Percentiles rank a stretch among this genome's conserved stretches.
These are phyloP conservation scores for Drosera spatulata DNA, from an alignment of 179 eudicot genomes.

Conservation along the genomic window DNA sequence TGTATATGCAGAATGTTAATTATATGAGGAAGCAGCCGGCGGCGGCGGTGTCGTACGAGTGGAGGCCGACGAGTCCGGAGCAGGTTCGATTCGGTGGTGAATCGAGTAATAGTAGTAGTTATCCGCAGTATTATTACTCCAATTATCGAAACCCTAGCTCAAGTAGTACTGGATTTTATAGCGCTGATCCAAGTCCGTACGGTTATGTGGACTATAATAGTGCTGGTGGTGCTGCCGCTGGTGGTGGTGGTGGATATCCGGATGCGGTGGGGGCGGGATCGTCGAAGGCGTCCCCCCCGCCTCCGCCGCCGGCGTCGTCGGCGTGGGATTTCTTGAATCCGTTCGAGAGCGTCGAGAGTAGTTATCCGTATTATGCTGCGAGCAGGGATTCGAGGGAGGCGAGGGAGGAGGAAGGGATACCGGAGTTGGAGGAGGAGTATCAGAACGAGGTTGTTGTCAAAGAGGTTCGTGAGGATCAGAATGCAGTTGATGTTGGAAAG, in stretches of 20 bases:
- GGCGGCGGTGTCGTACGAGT: constrained; percentile 56
- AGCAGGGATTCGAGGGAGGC: constrained; percentile 76
- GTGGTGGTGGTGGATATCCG: background rate
- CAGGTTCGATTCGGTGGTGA: constrained; percentile 31
- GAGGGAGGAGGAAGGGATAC: constrained; percentile 92
- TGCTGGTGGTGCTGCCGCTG: no score
- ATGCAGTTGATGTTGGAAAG: constrained; percentile 31
- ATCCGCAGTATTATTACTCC: constrained; percentile 20
- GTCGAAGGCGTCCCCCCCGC: constrained; percentile 36
- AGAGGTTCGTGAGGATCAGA: constrained; percentile 54
- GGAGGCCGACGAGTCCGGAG: constrained; percentile 41
- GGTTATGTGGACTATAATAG: no score
- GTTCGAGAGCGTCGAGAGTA: constrained; percentile 22
- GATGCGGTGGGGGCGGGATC: constrained; percentile 16
- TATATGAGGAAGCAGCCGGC: constrained; percentile 58
- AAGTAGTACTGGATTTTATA: constrained; percentile 8
- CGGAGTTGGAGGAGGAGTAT: constrained; percentile 90
- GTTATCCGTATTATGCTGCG: constrained; percentile 50
- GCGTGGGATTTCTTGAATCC: constrained; percentile 52
- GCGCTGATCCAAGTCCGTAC: background rate
- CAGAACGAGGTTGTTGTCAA: constrained; percentile 63
- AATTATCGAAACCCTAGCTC: constrained; percentile 21
- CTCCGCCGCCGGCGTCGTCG: constrained; percentile 52
- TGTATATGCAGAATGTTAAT: constrained; percentile 36
- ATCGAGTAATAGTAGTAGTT: constrained; percentile 14